Evolutionary conservation across 2,329 filamentous ascomycete genomes (phyloP).

Genomic region (Coniella lustricola): DNA sequence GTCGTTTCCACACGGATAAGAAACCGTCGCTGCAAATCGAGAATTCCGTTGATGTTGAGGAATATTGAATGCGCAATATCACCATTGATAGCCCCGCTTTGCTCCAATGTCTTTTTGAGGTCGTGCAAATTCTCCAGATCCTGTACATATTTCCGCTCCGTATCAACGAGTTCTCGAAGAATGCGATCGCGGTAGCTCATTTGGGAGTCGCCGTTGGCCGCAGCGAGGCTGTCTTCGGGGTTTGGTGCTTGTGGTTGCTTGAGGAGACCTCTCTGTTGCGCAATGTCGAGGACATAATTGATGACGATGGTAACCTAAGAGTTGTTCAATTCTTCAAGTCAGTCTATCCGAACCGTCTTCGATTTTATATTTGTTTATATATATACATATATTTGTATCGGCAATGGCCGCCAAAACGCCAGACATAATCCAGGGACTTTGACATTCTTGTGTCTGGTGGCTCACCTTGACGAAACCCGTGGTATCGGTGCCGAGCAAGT

Average conservation of each 20-base stretch:
- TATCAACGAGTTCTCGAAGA: conserved; percentile 84
- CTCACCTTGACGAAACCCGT: conserved; percentile 90
- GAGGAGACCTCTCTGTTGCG: conserved; percentile 71
- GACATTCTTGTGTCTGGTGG: no score
- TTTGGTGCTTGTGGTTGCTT: conserved; percentile 40
- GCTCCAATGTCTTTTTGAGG: conserved; percentile 82
- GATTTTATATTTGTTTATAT: no score
- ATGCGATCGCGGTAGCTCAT: conserved; percentile 78
- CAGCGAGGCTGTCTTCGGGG: conserved; percentile 39
- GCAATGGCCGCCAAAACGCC: background rate
- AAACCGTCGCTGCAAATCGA: conserved; percentile 93
- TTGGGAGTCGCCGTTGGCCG: conserved; percentile 37
- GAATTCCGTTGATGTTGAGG: conserved; percentile 86
- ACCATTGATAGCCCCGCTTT: conserved; percentile 79
- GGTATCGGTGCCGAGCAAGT: conserved; percentile 89
- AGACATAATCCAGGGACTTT: background rate
- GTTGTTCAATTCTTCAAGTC: background rate
- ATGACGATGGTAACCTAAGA: conserved; percentile 77
- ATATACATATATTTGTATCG: no score
- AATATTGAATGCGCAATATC: conserved; percentile 93
- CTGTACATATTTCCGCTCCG: conserved; percentile 95
- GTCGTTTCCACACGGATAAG: conserved; percentile 94
- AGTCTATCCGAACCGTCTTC: no score
- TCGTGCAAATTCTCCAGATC: conserved; percentile 91
- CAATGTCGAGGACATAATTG: conserved; percentile 82